Conservation (phyloP, 352 stramenopile genomes). For the Phytophthora pinifolia region DNA sequence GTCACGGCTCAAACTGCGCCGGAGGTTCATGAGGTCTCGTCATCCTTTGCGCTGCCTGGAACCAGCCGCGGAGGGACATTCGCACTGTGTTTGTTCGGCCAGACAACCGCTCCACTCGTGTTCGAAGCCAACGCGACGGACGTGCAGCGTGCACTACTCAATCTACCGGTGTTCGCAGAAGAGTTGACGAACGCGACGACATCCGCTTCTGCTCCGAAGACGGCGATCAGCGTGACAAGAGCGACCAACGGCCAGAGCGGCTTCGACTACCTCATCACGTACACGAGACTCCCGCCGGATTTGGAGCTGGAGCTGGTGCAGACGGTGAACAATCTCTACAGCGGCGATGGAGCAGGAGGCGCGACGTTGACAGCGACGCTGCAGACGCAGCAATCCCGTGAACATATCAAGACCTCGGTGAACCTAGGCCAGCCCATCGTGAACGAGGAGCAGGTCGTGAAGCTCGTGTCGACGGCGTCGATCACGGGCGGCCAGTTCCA, state of each 20-base stretch:
- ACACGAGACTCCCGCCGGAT: constrained; percentile 38
- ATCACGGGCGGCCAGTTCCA: constrained; percentile 60
- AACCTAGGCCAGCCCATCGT: constrained; percentile 52
- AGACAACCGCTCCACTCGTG: constrained; percentile 63
- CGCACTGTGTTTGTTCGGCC: constrained; percentile 61
- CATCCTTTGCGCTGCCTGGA: constrained; percentile 59
- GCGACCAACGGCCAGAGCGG: constrained; percentile 52
- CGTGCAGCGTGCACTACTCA: constrained; percentile 68
- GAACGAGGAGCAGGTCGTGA: constrained; percentile 76
- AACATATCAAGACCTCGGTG: constrained; percentile 75
- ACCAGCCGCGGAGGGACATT: constrained; percentile 81
- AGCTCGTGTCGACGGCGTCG: constrained; percentile 37
- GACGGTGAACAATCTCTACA: constrained; percentile 70
- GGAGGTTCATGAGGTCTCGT: constrained; percentile 86
- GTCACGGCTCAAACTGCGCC: constrained; percentile 74
- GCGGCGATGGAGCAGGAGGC: constrained; percentile 43
- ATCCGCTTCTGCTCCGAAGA: constrained; percentile 6
- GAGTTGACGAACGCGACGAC: constrained; percentile 10
- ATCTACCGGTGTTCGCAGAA: constrained; percentile 43
- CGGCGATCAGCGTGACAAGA: constrained; percentile 54
- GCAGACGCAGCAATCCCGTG: constrained; percentile 34
- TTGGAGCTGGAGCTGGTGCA: constrained; percentile 37
- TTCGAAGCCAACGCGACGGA: constrained; percentile 80
- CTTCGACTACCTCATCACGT: constrained; percentile 80
- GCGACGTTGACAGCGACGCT: constrained; percentile 31